Conservation (phyloP, 805 yeast species). For the Grigorovia transvaalensis region DNA sequence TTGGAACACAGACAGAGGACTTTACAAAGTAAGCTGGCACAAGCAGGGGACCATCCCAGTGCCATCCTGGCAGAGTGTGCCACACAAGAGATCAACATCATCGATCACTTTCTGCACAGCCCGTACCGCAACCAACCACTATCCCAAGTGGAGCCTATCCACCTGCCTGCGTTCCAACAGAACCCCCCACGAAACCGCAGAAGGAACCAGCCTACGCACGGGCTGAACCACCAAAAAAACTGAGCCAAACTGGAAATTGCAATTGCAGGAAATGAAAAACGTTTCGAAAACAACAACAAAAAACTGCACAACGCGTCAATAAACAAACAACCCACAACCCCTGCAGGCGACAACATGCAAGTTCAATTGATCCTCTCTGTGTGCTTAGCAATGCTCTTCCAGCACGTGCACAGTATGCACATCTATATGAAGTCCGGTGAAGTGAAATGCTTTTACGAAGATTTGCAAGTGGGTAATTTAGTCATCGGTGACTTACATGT, state of each 20-base stretch:
- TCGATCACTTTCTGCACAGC: background rate
- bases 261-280: no score
- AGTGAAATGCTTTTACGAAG: constrained; percentile 75
- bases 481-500: constrained; percentile 72
- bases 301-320: background rate
- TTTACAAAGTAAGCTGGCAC: background rate
- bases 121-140: background rate
- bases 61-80: background rate
- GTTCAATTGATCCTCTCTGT: background rate
- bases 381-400: background rate
- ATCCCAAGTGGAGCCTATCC: background rate
- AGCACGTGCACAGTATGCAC: constrained; percentile 35
- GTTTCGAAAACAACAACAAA: background rate
- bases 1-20: background rate
- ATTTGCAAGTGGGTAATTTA: constrained; percentile 64
- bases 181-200: no score
- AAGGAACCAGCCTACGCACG: no score
- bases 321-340: background rate
- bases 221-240: no score
- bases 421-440: constrained; percentile 71
- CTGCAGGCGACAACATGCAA: background rate
- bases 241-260: no score
- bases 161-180: background rate
- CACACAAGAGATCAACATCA: background rate
- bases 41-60: background rate